Evolutionary conservation across 1,284 basidiomycete species (phyloP), one percentile per base, ranked within the genome.

Genomic region (Omphalotus olearius): DNA sequence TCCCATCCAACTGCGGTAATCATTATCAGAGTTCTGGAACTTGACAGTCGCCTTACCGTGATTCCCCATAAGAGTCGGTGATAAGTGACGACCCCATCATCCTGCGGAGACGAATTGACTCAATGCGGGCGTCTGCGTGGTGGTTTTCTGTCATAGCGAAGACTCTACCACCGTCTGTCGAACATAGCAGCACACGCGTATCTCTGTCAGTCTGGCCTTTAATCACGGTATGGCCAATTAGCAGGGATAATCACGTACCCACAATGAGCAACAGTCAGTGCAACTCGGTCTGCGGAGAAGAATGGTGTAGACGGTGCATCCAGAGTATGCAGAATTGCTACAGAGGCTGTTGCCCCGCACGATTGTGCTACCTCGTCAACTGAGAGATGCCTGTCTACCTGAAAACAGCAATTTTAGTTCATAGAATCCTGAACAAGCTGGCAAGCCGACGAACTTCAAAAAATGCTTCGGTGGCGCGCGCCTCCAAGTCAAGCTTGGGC

Each of bases 51-150:
- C 60, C 76, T 57, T 61, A 88, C 86, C 93, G 76, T 39, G 87
- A 84, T 74, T 99, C 96, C 30, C 97, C 96, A 63, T 94, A 99
- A 3, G 91, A 94, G 66, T 99, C 96, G 4, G 92, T 91, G 43
- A 98, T 89, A 25, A 97, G 71, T 1, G 91, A 85, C 6, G 88
- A 88, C 14, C 91, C 93, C 80, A 94, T 95, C 80, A 94, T 89
- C 52, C 88, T 80, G 41, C 95, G 82, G 46, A 99, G 71, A 26
- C 96, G 78, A 39, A 83, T 83, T 10, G 91, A 83, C 67, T 99
- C 97, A 16, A 88, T 77, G 18, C 83, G 85, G 18, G 91, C 81
- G 62, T 98, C 95, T 14, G 94, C 90, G 66, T 98, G 95, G 67
- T 99, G 96, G 35, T 82, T 83, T 66, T 95, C 91, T 0, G 93